Evolutionary conservation across 495 filamentous ascomycete species (phyloP), one percentile per base, ranked within the genome.

Genomic region (Podospora pseudopauciseta): DNA sequence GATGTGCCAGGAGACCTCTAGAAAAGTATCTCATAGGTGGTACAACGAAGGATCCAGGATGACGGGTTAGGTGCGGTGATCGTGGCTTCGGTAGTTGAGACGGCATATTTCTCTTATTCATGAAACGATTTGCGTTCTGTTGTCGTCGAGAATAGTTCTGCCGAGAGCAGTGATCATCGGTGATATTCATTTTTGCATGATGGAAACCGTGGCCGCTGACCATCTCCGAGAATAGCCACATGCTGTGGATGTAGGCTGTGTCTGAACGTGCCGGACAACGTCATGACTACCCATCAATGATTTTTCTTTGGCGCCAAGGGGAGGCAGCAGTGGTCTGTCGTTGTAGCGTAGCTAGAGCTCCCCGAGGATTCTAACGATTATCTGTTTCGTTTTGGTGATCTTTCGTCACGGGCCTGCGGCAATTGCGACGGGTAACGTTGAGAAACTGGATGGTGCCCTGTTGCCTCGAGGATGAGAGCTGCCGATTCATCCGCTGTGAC

Each of bases 331-430:
- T 18, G 39, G 9, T 1, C 15, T 49, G 39, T 16, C 2, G 13
- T 49, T 1, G 2, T 49, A 16, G 39, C 13, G 5, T 5, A 23
- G 30, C 3, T 32, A 59, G 16, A 34, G 64, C 26, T 55, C 39
- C 19, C 54, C 61, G 54, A 68, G 54, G 49, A 63, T 64, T 18
- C 49, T 23, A 9, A 55, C 9, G 28, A 23, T 34, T 53, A 55
- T 39, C 32, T 58, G 67, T 66, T 66, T 66, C 67, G 67, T 66
- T 69, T 54, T 53, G 64, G 60, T 49, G 67, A 66, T 69, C 64
- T 70, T 70, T 72, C 71, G 68, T 70, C 67, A 63, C 65, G 39
- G 27, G 13, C 27, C 55, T 20, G 54, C 27, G 39, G 56, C 32
- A 61, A 55, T 69, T 64, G 69, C 63, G 60, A 66, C 63, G 34